These are phyloP conservation scores for Keithomyces neogunnii DNA, from an alignment of 2,329 filamentous ascomycete species.

Conservation along the genomic window DNA sequence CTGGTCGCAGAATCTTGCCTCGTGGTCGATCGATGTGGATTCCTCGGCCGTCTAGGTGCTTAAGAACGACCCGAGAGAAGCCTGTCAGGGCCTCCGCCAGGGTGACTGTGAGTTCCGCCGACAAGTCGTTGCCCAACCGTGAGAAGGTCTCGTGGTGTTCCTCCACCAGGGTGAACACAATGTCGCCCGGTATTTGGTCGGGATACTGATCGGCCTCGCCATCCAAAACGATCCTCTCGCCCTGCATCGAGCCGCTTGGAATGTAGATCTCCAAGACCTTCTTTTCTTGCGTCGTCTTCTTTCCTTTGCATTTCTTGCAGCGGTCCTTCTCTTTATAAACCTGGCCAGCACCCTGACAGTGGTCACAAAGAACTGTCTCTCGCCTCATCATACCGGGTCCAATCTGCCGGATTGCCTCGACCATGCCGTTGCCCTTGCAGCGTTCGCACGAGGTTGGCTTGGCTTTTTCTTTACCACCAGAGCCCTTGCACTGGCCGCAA, in stretches of 20 bases:
- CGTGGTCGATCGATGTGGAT: constrained; percentile 72
- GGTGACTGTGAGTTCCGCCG: constrained; percentile 71
- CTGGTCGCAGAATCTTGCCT: constrained; percentile 75
- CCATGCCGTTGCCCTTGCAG: constrained; percentile 73
- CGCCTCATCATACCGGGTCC: constrained; percentile 81
- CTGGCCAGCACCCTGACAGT: constrained; percentile 76
- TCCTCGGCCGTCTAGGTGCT: constrained; percentile 87
- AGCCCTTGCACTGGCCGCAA: constrained; percentile 79
- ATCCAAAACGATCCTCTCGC: constrained; percentile 81
- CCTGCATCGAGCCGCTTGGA: constrained; percentile 74
- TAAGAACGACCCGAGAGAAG: constrained; percentile 83
- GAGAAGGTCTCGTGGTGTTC: constrained; percentile 74
- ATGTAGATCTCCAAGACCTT: constrained; percentile 97
- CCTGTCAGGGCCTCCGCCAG: constrained; percentile 79
- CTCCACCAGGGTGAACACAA: constrained; percentile 82
- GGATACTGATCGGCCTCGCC: constrained; percentile 92
- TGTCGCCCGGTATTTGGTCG: constrained; percentile 82
- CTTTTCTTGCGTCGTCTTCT: constrained; percentile 75
- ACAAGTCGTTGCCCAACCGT: constrained; percentile 75
- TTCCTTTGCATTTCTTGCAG: constrained; percentile 98
- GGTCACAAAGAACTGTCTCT: constrained; percentile 69
- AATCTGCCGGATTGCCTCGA: constrained; percentile 71
- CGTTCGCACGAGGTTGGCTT: constrained; percentile 75
- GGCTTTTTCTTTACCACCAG: constrained; percentile 84
- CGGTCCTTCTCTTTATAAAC: constrained; percentile 94